A percentile compares a stretch with the other conserved stretches of the same genome.
Conservation (phyloP, 163 green algal species). For the Chlorella variabilis region DNA sequence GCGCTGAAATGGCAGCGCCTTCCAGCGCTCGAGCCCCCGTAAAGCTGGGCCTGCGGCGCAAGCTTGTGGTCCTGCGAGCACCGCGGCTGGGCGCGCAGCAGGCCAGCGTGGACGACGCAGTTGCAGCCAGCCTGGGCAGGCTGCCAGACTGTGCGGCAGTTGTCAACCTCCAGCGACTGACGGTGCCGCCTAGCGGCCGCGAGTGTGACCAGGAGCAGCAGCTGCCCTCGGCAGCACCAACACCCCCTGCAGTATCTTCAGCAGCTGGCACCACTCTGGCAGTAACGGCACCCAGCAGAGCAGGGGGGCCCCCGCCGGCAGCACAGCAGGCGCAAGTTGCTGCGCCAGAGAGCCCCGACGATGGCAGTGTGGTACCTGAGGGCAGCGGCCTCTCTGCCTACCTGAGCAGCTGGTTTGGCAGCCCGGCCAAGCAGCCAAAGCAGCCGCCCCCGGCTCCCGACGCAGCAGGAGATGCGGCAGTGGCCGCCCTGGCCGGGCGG, state of each 20-base stretch:
- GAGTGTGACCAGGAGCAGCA: neutral
- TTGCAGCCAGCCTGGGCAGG: neutral
- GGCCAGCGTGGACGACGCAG: neutral
- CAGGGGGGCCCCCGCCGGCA: neutral
- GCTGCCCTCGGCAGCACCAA: neutral
- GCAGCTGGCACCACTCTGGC: neutral
- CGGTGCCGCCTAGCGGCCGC: neutral
- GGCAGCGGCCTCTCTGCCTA: conserved; percentile 3
- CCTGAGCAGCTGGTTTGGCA: conserved; percentile 30
- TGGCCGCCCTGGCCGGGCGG: neutral
- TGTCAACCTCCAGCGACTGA: conserved; percentile 17
- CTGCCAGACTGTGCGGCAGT: conserved; percentile 4
- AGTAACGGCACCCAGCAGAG: neutral
- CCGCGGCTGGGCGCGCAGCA: neutral
- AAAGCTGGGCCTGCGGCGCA: conserved; percentile 13
- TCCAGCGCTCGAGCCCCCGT: no score
- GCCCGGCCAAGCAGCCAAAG: conserved; percentile 9
- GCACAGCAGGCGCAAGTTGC: neutral
- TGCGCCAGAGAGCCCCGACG: neutral
- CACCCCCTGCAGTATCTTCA: neutral
- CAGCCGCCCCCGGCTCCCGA: neutral
- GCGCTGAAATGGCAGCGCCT: no score
- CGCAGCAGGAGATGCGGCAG: neutral
- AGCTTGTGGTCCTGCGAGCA: conserved; percentile 38
- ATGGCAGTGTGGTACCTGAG: neutral